phyloP scores from a whole-genome alignment of 495 filamentous ascomycete genomes.

The Aspergillus bridgeri region DNA sequence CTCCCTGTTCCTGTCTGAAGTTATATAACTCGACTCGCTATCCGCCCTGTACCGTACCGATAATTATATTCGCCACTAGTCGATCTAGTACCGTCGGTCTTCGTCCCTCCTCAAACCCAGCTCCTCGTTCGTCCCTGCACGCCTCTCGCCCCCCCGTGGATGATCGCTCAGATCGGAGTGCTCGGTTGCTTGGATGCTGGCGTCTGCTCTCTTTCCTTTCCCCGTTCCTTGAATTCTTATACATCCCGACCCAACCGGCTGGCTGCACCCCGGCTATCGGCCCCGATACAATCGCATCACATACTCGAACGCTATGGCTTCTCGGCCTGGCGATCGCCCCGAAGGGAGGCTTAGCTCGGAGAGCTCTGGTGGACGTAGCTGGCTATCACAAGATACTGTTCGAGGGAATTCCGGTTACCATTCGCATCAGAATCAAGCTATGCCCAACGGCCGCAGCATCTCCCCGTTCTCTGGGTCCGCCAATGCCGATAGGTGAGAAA shows the following conservation, averaged over 20 bases:
- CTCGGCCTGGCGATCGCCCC: constrained; percentile 29
- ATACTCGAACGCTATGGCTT: constrained; percentile 30
- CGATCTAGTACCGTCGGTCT: not conserved
- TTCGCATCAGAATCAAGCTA: constrained; percentile 19
- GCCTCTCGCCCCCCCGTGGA: not conserved
- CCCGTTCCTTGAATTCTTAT: not conserved
- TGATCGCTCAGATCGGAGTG: not conserved
- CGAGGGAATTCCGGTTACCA: constrained; percentile 28
- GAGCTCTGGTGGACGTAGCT: constrained; percentile 42
- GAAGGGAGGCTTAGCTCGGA: constrained; percentile 43
- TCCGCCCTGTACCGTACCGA: not conserved
- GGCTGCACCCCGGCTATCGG: constrained; percentile 6
- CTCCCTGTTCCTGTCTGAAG: not conserved
- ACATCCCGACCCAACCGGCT: not conserved
- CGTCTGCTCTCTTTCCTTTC: not conserved
- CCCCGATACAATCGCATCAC: constrained; percentile 4
- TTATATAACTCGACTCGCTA: not conserved
- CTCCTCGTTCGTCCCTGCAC: constrained; percentile 4
- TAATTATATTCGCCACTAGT: not conserved
- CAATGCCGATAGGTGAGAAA: constrained; percentile 40
- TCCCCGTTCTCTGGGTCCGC: constrained; percentile 29
- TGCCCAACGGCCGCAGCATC: constrained; percentile 29
- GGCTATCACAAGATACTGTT: constrained; percentile 45
- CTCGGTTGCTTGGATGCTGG: constrained; percentile 6
- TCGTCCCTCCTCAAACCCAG: not conserved